Base-by-base conservation (phyloP, 805 yeast genomes). In the Nakazawaea peltata region DNA sequence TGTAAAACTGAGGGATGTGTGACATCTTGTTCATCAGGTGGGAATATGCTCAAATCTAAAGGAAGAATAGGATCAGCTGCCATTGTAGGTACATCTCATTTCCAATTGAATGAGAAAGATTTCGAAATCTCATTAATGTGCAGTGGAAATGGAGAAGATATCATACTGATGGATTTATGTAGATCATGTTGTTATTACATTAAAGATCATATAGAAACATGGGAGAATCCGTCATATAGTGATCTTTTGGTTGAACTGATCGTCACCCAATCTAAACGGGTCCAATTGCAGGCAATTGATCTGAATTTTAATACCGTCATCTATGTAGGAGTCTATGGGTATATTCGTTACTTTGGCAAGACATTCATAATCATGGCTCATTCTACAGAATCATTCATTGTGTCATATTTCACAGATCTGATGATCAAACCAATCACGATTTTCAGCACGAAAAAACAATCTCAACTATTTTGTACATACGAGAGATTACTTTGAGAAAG, bases 61-160 rank as follows among this genome's bases (percentile, higher is more conserved):
- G 74, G 76, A 0, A 42, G 80, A 34, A 52, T 71, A 2, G 76
- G 79, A 6, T 72, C 77, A 51, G 74, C 78, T 9, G 75, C 69
- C 0, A 41, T 71, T 1, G 45, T 61, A 2, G 79, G 80, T 2
- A 53, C 70, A 2, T 69, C 70, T 1, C 50, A 61, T 13, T 70
- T 52, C 34, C 25, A 47, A 0, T 41, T 44, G 33, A 33, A 24
- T 3, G 32, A 35, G 10, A 47, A 48, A 1, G 46, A 40, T 4
- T 33, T 39, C 24, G 53, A 52, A n/a, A 44, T 65, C 2, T 44
- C 56, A 25, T 41, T 46, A 5, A 46, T 57, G 50, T 68, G 77
- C 48, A 65, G 74, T 26, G 80, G 80, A 3, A 70, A 68, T 45
- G 80, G 80, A 2, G 80, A 73, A 43, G 74, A 71, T 37, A 71